Base-by-base conservation (phyloP, 495 filamentous ascomycete genomes). In the Aspergillus olivimuriae region DNA sequence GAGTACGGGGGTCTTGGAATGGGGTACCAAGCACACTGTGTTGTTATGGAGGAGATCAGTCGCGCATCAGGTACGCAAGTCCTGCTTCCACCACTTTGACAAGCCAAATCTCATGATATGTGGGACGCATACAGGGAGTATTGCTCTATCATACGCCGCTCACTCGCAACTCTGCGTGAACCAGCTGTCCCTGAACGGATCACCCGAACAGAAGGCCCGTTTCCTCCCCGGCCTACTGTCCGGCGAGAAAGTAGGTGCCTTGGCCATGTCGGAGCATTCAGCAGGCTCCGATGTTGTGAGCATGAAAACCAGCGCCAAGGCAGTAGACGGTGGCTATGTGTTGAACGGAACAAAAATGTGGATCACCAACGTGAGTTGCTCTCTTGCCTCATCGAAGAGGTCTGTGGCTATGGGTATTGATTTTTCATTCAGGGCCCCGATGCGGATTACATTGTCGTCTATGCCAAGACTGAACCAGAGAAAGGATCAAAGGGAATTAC, bases 321-420 rank as follows among this genome's bases (percentile, higher is more conserved):
- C 73, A 31, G 84, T 84, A 12, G 87, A 94, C 50, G 89, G 89
- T 11, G 92, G 92, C 19, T 97, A 82, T 66, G 19, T 88, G 22
- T 73, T 98, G 42, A 87, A 87, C 51, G 92, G 92, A 11, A 87
- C 86, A 17, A 98, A 98, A 75, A 97, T 98, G 92, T 98, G 92
- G 92, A 98, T 98, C 50, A 98, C 92, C 20, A 98, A 98, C 57
- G 81, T 83, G 42, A 39, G 76, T 53, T 23, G 12, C 31, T 16
- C 6, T n/a, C n/a, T n/a, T n/a, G n/a, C n/a, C n/a, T n/a, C n/a
- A n/a, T n/a, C n/a, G n/a, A n/a, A n/a, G n/a, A n/a, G n/a, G n/a
- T n/a, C n/a, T n/a, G n/a, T n/a, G n/a, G n/a, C n/a, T n/a, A n/a
- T n/a, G n/a, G n/a, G n/a, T n/a, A n/a, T n/a, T n/a, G n/a, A n/a